Evolutionary conservation across 306 rosid species (phyloP), one percentile per base, ranked within the genome.

Genomic region (Neltuma alba): DNA sequence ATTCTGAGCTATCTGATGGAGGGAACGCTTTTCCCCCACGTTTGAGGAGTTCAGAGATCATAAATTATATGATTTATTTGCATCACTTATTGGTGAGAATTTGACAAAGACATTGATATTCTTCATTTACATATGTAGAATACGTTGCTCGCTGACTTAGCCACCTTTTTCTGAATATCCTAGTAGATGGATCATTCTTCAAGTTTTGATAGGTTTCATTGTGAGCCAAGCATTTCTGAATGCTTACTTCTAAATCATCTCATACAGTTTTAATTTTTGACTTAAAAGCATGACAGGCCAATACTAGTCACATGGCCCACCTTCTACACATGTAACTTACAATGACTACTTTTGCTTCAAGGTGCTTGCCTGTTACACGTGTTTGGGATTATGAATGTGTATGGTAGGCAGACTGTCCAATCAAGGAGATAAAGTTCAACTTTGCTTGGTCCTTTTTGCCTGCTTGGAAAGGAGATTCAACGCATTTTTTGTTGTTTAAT

Each of bases 21-120:
- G 72, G 33, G 76, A 58, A 23, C 31, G 14, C 27, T 40, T 52
- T 65, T 40, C 21, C 27, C 16, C 16, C 36, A 11, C 15, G 25
- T 45, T 0, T 48, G 81, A 28, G 13, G 30, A 33, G 55, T 75
- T 30, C 64, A 45, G 60, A 58, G 45, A 38, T 36, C 57, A 30
- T 27, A 7, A 75, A 63, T n/a, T 48, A 13, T 42, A 42, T n/a
- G 66, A 25, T 37, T 37, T 30, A 1, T 68, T 37, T 73, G 77
- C 66, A 25, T 84, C 48, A 11, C 27, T 57, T 44, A 41, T 54
- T 66, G 36, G 69, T 66, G 66, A 67, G 47, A 73, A 68, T 77
- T 21, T 76, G 61, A 60, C 36, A 23, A 42, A 61, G 64, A 37
- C 61, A 44, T 23, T 68, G 55, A 76, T 77, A 69, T 23, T 54